Base-by-base conservation (phyloP, 2,329 filamentous ascomycete genomes). In the Ascocoryne sarcoides region DNA sequence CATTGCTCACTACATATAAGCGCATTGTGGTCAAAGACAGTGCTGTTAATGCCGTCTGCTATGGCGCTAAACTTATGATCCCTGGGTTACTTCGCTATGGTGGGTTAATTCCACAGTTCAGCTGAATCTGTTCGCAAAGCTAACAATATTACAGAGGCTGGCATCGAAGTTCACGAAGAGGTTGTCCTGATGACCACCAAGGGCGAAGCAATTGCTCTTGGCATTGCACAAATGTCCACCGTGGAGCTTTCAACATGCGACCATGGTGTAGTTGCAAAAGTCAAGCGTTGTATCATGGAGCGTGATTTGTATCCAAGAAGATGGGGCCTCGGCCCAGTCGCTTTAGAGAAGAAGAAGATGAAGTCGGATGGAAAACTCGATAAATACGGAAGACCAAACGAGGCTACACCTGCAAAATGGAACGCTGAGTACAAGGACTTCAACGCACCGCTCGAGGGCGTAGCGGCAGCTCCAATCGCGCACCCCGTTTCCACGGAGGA, bases 271-370 rank as follows among this genome's bases (percentile, higher is more conserved):
- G 90, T 96, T 44, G 92, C 92, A 56, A 96, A 95, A 75, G 87
- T 98, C 63, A 98, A 98, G 82, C 83, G 92, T 58, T 95, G 89
- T 67, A 98, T 98, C 66, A 98, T 98, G 92, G 92, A 98, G 75
- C 85, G 92, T 57, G 92, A 96, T 63, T 75, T 96, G 44, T 98
- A 98, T 75, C 92, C 92, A 49, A 78, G 88, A 63, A 75, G 90
- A 72, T 98, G 92, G 92, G 92, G 92, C 52, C 78, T 96, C 60
- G 92, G 92, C 47, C 90, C 92, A 39, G 82, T 90, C 45, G 92
- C 92, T 36, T 69, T 83, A 36, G 88, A 96, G 75, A 98, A 98
- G 81, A 98, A 98, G 84, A 95, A 96, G 79, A 80, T 98, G 73
- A 96, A 96, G 79, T 86, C 89, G 39, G 84, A 87, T 54, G 92